Base-by-base conservation (phyloP, 2,329 filamentous ascomycete species). In the Colletotrichum incanum region DNA sequence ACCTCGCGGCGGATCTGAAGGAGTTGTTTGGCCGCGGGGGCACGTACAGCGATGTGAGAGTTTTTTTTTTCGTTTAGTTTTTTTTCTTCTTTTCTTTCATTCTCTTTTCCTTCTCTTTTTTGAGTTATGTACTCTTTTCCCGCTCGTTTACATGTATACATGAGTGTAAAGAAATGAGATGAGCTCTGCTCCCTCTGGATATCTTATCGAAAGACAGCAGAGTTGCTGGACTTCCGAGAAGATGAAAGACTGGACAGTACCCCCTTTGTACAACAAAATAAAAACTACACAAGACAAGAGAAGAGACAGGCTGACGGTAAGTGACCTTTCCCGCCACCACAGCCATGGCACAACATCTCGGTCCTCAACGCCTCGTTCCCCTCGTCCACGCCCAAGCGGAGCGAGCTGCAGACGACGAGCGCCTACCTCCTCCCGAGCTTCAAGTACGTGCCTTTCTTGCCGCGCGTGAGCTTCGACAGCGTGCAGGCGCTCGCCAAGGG, bases 291-390 rank as follows among this genome's bases (percentile, higher is more conserved):
- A 23, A 52, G 18, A 37, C 16, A 5, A 23, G 26, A 31, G 65
- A 63, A 63, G 26, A 45, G 20, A 52, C 26, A 66, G 75, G 77
- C 81, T 82, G 76, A 82, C 79, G 77, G 76, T 79, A 79, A 79
- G 76, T 80, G 45, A 63, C 11, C 37, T 47, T 70, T 43, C 52
- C n/a, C n/a, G 62, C 39, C 56, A 26, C 52, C 65, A 67, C 74
- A 98, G 94, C 94, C 95, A 43, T 97, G 93, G 80, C 93, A 95
- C 82, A 94, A 95, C 80, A 83, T 97, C 69, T 89, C 94, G 34
- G 85, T 96, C 67, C 90, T 94, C 28, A 94, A 94, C 77, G 89
- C 93, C 16, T 97, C 94, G 0, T 92, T 98, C 76, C 85, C 88
- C 12, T 89, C 92, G 41, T 87, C 87, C 9, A 79, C 82, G n/a